phyloP scores from a whole-genome alignment of 2,329 filamentous ascomycete species.

The Aspergillus sp. region DNA sequence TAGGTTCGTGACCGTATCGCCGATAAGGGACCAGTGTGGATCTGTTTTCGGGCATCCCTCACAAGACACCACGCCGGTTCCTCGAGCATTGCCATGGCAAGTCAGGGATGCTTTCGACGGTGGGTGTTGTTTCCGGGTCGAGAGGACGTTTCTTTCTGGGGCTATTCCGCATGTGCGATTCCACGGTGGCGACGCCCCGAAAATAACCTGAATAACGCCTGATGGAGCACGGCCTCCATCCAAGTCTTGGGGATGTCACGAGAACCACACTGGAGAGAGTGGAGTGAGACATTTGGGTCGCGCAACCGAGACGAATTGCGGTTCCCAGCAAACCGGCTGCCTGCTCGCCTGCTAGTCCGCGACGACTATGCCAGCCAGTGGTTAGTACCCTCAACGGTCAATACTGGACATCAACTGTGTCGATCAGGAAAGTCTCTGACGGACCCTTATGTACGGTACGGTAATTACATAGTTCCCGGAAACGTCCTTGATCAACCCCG shows the following conservation, averaged over 20 bases:
- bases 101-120: neutral
- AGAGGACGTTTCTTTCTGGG: neutral
- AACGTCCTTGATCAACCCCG: neutral
- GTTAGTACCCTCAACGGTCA: no score
- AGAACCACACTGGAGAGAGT: neutral
- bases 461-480: neutral
- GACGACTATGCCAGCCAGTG: no score
- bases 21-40: neutral
- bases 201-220: neutral
- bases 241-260: neutral
- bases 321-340: no score
- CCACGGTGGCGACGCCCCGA: neutral
- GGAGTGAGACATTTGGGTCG: no score
- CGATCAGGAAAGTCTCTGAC: no score
- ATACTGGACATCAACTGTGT: no score
- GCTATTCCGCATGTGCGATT: neutral
- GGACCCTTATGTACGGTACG: neutral
- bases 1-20: neutral
- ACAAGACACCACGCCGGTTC: neutral
- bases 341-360: no score
- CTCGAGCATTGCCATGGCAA: neutral
- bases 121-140: neutral
- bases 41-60: neutral
- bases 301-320: no score
- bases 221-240: neutral